A percentile compares a stretch with the other conserved stretches of the same genome.
These are phyloP conservation scores for Gilbertella persicaria DNA, from an alignment of 371 early-diverging fungal genomes.

Conservation along the genomic window DNA sequence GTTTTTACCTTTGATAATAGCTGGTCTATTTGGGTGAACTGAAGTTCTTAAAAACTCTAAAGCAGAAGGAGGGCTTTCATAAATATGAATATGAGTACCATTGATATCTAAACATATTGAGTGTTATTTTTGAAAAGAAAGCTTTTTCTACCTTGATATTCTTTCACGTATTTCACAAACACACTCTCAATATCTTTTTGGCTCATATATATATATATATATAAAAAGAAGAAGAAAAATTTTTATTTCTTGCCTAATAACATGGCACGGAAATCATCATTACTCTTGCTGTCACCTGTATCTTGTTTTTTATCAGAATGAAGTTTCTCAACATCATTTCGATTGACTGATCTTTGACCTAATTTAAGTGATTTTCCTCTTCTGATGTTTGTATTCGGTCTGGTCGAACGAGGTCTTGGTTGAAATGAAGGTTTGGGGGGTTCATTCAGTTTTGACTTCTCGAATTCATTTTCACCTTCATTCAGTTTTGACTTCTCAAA, in stretches of 20 bases:
- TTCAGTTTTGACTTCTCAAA: neutral
- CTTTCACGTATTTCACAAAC: constrained; percentile 33
- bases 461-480: neutral
- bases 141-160: constrained; percentile 43
- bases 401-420: constrained; percentile 3
- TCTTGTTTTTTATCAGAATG: neutral
- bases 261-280: constrained; percentile 47
- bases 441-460: neutral
- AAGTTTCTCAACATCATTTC: neutral
- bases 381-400: neutral
- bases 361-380: constrained; percentile 9
- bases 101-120: constrained; percentile 37
- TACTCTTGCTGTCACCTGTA: constrained; percentile 16
- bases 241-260: constrained; percentile 32
- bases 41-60: constrained; percentile 43
- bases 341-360: neutral
- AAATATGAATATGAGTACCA: constrained; percentile 31
- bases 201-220: no score
- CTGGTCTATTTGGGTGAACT: constrained; percentile 49
- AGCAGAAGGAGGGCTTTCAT: constrained; percentile 35
- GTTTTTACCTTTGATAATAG: constrained; percentile 38
- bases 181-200: constrained; percentile 24
- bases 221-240: no score
- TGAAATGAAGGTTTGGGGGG: neutral
- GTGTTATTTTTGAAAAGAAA: neutral